A percentile compares a stretch with the other conserved stretches of the same genome.
Evolutionary conservation across 495 filamentous ascomycete species (phyloP).

Genomic region (Hyaloscypha bicolor): DNA sequence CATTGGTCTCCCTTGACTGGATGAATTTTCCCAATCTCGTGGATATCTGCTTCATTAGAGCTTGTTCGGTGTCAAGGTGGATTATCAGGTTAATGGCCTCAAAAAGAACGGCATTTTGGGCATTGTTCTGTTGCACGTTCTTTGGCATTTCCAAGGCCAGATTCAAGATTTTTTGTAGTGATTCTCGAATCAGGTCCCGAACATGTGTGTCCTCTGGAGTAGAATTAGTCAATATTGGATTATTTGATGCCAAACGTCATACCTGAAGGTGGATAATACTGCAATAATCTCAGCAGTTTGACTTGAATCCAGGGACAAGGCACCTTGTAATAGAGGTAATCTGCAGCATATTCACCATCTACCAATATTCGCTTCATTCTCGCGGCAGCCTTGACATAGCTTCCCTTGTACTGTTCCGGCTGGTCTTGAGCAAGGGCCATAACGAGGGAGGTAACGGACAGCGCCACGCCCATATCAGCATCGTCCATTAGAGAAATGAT

Average conservation of each 20-base stretch:
- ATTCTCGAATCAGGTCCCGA: conserved; percentile 88
- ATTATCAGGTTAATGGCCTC: conserved; percentile 99
- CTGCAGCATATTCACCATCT: conserved; percentile 80
- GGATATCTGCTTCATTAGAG: conserved; percentile 97
- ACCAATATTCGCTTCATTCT: conserved; percentile 86
- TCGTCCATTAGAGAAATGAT: conserved; percentile 99
- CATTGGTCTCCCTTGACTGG: conserved; percentile 94
- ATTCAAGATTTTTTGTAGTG: conserved; percentile 86
- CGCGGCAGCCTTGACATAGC: conserved; percentile 90
- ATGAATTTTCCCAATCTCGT: conserved; percentile 93
- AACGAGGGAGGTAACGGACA: conserved; percentile 94
- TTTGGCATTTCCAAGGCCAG: conserved; percentile 91
- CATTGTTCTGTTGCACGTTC: conserved; percentile 99
- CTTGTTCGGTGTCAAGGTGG: conserved; percentile 95
- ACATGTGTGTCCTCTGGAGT: conserved; percentile 83
- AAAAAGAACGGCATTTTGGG: conserved; percentile 96
- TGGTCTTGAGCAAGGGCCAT: conserved; percentile 96
- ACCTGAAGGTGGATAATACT: conserved; percentile 97
- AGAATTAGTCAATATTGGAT: not conserved
- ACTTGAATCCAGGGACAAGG: conserved; percentile 99
- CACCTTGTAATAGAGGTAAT: conserved; percentile 98
- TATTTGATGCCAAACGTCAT: conserved; percentile 28
- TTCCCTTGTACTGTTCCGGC: conserved; percentile 88
- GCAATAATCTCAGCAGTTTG: conserved; percentile 85
- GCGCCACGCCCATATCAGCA: conserved; percentile 86